A percentile compares a stretch with the other conserved stretches of the same genome.
Evolutionary conservation across 139 green algal species (phyloP).

Genomic region (Gonium pectorale): DNA sequence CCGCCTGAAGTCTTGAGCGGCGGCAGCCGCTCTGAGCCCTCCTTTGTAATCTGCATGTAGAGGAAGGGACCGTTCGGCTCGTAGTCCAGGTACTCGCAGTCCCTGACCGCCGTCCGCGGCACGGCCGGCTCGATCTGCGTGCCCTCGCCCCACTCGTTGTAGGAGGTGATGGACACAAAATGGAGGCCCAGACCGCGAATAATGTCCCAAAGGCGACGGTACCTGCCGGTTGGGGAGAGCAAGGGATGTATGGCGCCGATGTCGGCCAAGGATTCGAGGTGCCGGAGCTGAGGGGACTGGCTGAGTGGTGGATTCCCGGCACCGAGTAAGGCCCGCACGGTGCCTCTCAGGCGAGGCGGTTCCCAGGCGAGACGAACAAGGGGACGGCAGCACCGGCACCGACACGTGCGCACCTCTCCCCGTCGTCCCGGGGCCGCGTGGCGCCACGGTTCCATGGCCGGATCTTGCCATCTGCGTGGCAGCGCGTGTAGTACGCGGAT

Average conservation of each 20-base stretch:
- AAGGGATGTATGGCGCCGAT: too few species aligned
- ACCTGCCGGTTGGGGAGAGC: too few species aligned
- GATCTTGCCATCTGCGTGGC: conserved; percentile 60
- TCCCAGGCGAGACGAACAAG: too few species aligned
- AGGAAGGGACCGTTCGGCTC: conserved; percentile 10
- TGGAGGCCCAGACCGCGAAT: conserved; percentile 1
- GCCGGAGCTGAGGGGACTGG: too few species aligned
- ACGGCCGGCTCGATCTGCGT: conserved; percentile 56
- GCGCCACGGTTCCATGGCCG: conserved; percentile 59
- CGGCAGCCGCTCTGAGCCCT: neutral
- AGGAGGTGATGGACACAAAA: conserved; percentile 62
- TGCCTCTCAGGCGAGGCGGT: too few species aligned
- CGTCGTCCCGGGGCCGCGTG: conserved; percentile 23
- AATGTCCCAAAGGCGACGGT: conserved; percentile 43
- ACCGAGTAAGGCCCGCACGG: too few species aligned
- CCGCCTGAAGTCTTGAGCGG: too few species aligned
- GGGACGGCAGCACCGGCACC: too few species aligned
- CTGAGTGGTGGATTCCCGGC: too few species aligned
- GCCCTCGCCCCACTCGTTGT: conserved; percentile 67
- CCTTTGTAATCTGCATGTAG: conserved; percentile 47
- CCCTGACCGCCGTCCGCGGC: neutral
- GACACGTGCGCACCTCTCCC: neutral
- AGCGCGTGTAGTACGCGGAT: too few species aligned
- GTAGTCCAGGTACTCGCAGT: conserved; percentile 44
- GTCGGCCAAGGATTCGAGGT: too few species aligned